A percentile compares a stretch with the other conserved stretches of the same genome.
Conservation (phyloP, 805 yeast genomes). For the Monosporozyma yasuniensis region DNA sequence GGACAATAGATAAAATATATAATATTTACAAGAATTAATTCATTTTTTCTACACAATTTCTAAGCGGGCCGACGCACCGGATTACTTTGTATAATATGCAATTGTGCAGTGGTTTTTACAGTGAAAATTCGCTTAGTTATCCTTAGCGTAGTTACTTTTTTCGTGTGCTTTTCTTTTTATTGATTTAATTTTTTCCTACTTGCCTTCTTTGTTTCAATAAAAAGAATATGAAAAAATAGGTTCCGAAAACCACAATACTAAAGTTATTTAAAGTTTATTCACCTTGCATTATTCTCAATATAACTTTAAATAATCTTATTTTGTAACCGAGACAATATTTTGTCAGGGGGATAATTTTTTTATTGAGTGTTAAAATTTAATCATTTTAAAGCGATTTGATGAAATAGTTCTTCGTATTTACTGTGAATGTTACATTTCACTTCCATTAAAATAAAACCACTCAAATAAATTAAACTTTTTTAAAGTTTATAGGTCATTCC, state of each 20-base stretch:
- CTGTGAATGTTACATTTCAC: not conserved
- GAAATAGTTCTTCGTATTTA: not conserved
- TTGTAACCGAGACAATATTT: not conserved
- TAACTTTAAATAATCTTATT: not conserved
- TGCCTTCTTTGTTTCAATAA: not conserved
- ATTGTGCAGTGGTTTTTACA: no score
- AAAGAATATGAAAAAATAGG: not conserved
- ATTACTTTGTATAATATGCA: no score
- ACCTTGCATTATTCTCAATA: not conserved
- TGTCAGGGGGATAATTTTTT: not conserved
- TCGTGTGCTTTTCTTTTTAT: no score
- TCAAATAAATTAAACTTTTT: not conserved
- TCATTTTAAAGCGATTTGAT: not conserved
- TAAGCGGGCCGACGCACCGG: no score
- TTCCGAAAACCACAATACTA: not conserved
- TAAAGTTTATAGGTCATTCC: not conserved
- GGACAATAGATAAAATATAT: no score
- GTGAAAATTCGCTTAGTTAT: no score
- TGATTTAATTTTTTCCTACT: no score
- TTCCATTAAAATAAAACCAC: not conserved
- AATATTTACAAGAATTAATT: no score
- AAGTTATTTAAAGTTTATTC: not conserved
- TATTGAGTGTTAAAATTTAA: not conserved
- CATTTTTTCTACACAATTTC: no score
- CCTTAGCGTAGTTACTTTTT: no score